Percentiles rank a stretch among this genome's conserved stretches.
phyloP scores from a whole-genome alignment of 768 basidiomycete species.

The Boletellus sp. region DNA sequence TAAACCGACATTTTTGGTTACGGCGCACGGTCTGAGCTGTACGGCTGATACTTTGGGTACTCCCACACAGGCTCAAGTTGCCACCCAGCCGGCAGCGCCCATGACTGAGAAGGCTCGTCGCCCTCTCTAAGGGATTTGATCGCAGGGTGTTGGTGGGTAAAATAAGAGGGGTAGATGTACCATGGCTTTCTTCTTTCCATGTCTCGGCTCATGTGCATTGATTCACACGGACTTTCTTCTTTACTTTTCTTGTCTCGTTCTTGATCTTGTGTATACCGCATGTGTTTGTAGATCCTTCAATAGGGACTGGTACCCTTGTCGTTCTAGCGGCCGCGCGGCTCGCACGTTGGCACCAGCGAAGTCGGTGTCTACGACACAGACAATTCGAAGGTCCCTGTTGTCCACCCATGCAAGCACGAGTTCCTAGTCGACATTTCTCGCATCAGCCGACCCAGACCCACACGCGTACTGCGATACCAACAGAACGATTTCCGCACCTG shows the following conservation, averaged over 20 bases:
- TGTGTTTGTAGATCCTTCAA: conserved; percentile 16
- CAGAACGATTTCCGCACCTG: too few relatives aligned
- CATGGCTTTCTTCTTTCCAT: conserved; percentile 1
- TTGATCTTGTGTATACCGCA: conserved; percentile 10
- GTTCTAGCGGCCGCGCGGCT: background rate
- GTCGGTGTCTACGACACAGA: too few relatives aligned
- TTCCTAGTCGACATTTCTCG: too few relatives aligned
- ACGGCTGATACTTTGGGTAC: conserved; percentile 2
- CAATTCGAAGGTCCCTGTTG: too few relatives aligned
- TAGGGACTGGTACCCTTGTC: conserved; percentile 25
- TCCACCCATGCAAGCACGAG: too few relatives aligned
- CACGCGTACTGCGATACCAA: too few relatives aligned
- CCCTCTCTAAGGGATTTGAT: conserved; percentile 17
- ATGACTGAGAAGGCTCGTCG: conserved; percentile 30
- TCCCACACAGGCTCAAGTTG: conserved; percentile 14
- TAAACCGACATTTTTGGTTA: conserved; percentile 14
- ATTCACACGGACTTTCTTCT: conserved; percentile 15
- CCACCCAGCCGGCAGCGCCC: conserved; percentile 16
- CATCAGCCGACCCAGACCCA: too few relatives aligned
- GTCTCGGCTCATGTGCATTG: conserved; percentile 18
- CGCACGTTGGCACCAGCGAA: background rate
- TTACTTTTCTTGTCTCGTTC: conserved; percentile 2
- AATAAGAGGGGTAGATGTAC: conserved; percentile 1
- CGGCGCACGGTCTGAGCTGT: background rate
- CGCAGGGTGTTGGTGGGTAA: background rate